Percentiles rank a stretch among this genome's conserved stretches.
These are phyloP conservation scores for Kodamaea leandrae DNA, from an alignment of 805 yeast species.

Conservation along the genomic window DNA sequence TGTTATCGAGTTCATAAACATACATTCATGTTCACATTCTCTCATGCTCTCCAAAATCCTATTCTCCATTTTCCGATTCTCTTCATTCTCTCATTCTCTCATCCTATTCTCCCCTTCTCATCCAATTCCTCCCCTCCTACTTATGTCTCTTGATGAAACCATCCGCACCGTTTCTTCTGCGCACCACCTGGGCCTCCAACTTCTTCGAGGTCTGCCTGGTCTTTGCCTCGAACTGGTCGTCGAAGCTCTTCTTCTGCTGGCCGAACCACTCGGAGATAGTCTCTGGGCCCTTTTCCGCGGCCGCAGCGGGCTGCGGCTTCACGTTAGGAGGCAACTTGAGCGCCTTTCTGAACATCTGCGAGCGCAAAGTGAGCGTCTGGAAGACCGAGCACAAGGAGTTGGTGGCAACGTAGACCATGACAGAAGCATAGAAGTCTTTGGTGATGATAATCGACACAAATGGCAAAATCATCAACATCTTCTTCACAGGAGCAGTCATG, in stretches of 20 bases:
- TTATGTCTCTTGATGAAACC: constrained; percentile 41
- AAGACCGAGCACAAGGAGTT: constrained; percentile 72
- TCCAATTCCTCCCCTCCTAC: neutral
- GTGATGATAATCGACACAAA: constrained; percentile 84
- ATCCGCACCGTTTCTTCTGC: constrained; percentile 30
- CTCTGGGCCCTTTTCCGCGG: constrained; percentile 22
- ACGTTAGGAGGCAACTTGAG: constrained; percentile 62
- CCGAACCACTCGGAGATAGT: constrained; percentile 39
- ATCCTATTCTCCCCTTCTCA: neutral
- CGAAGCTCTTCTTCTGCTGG: constrained; percentile 30
- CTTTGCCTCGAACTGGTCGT: constrained; percentile 31
- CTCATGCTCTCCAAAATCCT: neutral
- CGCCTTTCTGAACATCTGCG: constrained; percentile 52
- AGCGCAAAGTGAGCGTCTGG: constrained; percentile 69
- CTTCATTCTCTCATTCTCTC: neutral
- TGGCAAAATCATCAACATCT: constrained; percentile 70
- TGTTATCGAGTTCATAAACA: too few relatives aligned
- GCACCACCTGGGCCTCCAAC: constrained; percentile 31
- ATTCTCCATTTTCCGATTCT: neutral
- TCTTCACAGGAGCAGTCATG: constrained; percentile 59
- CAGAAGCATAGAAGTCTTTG: constrained; percentile 80
- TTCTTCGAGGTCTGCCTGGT: constrained; percentile 36
- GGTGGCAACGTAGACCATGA: constrained; percentile 79
- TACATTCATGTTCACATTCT: neutral
- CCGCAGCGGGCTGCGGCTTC: constrained; percentile 26